Evolutionary conservation across 306 rosid species (phyloP).

Genomic region (Albizia julibrissin): DNA sequence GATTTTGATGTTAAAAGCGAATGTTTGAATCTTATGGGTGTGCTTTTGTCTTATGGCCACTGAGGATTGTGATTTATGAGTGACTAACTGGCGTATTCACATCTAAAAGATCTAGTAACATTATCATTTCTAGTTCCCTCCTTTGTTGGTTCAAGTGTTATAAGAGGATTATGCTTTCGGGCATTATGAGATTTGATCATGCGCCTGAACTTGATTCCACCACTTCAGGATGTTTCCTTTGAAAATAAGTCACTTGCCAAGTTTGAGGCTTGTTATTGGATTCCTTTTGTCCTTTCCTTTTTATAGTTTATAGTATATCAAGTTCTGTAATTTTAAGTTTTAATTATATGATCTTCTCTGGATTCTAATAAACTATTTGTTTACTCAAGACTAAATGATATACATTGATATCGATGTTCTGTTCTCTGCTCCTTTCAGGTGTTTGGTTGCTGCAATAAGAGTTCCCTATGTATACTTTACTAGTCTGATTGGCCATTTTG

Average conservation of each 20-base stretch:
- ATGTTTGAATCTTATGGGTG: neutral
- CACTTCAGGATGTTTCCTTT: neutral
- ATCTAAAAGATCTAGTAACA: neutral
- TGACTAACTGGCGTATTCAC: neutral
- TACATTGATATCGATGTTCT: slow-evolving; percentile 6
- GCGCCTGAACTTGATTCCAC: neutral
- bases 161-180: neutral
- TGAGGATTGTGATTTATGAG: neutral
- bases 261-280: neutral
- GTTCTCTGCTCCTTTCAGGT: slow-evolving; percentile 39
- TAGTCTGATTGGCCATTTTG: slow-evolving; percentile 37
- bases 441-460: slow-evolving; percentile 22
- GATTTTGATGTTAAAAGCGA: neutral
- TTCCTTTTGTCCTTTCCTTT: neutral
- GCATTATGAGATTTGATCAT: neutral
- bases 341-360: neutral
- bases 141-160: neutral
- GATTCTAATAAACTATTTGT: neutral
- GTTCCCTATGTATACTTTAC: slow-evolving; percentile 18
- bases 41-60: neutral
- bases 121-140: neutral
- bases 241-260: neutral
- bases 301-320: neutral
- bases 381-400: neutral
- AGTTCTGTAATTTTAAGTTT: slow-evolving; percentile 1